Evolutionary conservation across 805 yeast genomes (phyloP).

Genomic region (Metschnikowia borealis): DNA sequence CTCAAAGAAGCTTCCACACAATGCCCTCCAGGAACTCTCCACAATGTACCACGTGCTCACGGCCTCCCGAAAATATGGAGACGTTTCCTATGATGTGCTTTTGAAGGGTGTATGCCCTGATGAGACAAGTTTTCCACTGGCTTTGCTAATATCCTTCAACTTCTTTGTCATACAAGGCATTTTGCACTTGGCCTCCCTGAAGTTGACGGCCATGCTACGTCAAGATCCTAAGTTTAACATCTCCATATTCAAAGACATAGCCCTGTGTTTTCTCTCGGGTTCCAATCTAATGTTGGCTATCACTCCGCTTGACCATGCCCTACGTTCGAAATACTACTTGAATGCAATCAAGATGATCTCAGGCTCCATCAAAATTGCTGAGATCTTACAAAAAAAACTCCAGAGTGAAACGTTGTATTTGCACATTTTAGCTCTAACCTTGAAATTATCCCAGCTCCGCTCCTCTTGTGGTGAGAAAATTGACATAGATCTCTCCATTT

Average conservation of each 20-base stretch:
- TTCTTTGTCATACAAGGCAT: conserved; percentile 17
- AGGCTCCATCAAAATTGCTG: conserved; percentile 14
- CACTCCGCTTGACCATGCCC: not conserved
- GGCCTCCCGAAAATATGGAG: conserved; percentile 1
- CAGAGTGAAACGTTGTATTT: not conserved
- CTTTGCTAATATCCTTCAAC: conserved; percentile 10
- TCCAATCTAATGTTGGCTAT: conserved; percentile 9
- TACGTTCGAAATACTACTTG: conserved; percentile 8
- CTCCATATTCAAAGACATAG: conserved; percentile 8
- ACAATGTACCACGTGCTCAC: conserved; percentile 9
- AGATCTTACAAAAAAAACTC: conserved; percentile 4
- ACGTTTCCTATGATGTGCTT: conserved; percentile 2
- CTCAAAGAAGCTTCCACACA: conserved; percentile 5
- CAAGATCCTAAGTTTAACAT: not conserved
- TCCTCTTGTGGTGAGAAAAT: not conserved
- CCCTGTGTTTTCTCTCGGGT: conserved; percentile 6
- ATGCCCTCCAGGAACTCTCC: conserved; percentile 14
- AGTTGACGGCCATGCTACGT: conserved; percentile 6
- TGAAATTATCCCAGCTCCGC: conserved; percentile 4
- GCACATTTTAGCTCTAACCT: conserved; percentile 3
- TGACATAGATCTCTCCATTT: not conserved
- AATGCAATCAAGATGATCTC: conserved; percentile 15
- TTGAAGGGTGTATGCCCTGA: conserved; percentile 6
- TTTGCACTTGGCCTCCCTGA: conserved; percentile 13
- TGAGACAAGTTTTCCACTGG: not conserved